phyloP scores from a whole-genome alignment of 768 basidiomycete species.

The Trametes punicea region DNA sequence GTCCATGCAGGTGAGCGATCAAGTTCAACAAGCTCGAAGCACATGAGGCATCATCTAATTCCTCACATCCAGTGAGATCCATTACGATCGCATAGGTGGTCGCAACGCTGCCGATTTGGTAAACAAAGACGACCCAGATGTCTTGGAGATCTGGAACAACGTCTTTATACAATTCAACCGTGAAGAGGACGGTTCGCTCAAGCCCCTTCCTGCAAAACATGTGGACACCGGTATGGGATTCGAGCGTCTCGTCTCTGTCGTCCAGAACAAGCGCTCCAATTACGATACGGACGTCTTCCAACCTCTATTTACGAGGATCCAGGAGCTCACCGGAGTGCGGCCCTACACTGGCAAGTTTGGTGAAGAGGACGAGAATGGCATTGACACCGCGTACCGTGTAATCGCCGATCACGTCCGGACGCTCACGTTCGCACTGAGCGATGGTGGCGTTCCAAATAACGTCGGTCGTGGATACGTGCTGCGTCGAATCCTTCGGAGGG shows the following conservation, averaged over 20 bases:
- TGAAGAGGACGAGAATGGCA: slow-evolving; percentile 89
- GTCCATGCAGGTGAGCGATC: slow-evolving; percentile 77
- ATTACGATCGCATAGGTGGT: slow-evolving; percentile 97
- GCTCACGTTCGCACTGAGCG: slow-evolving; percentile 91
- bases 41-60: not conserved
- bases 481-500: slow-evolving; percentile 86
- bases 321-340: slow-evolving; percentile 84
- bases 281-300: slow-evolving; percentile 97
- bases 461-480: slow-evolving; percentile 98
- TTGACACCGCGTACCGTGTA: slow-evolving; percentile 97
- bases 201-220: slow-evolving; percentile 83
- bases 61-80: slow-evolving; percentile 69
- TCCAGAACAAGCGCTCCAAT: slow-evolving; percentile 91
- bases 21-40: not conserved
- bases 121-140: slow-evolving; percentile 94
- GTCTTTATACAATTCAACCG: slow-evolving; percentile 99
- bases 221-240: slow-evolving; percentile 99
- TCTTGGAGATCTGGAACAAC: slow-evolving; percentile 99
- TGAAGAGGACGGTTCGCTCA: slow-evolving; percentile 81
- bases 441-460: slow-evolving; percentile 95
- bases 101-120: slow-evolving; percentile 91
- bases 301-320: slow-evolving; percentile 85
- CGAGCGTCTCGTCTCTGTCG: slow-evolving; percentile 91
- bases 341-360: slow-evolving; percentile 91
- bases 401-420: slow-evolving; percentile 97